Evolutionary conservation across 1,139 yeast genomes (phyloP), one percentile per base, ranked within the genome.

Genomic region (Pneumocystis murina): DNA sequence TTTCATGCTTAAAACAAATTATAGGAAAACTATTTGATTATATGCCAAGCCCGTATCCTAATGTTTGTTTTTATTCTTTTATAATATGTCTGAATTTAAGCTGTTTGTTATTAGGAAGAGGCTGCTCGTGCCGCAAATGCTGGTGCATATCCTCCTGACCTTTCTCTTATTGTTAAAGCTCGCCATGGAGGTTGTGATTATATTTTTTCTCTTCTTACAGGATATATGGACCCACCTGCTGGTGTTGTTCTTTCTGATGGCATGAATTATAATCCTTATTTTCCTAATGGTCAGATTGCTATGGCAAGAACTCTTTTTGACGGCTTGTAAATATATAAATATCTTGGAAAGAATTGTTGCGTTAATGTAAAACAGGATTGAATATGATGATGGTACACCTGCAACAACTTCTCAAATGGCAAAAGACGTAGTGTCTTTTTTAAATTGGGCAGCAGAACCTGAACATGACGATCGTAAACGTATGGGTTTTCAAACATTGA

Each of bases 61-160:
- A 92, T 76, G 55, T 48, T 24, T 48, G 55, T 48, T 48, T 17
- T 10, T 17, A 8, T 24, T 43, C 8, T 48, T 24, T 28, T 24
- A 48, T 48, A 24, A 48, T 48, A 24, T 48, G 5, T 24, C 28
- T 48, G n/a, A 48, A 24, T 24, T 10, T 48, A 3, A 48, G 14
- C 7, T 48, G 7, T 3, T 24, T 48, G 30, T 48, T 48, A 33
- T 5, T 48, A 48, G 55, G 98, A 92, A 77, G 95, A 94, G 80
- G 97, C 97, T 69, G 98, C 98, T 63, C 89, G 98, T 82, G 97
- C 98, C 70, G 97, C 96, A 69, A 92, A 92, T 82, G 97, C 89
- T 80, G 98, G 99, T 78, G 97, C 98, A 68, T 82, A 87, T 70
- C 99, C 99, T 68, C 99, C 99, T 68, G 99, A 92, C 80, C 84